These are phyloP conservation scores for Apiospora sp. DNA, from an alignment of 2,329 filamentous ascomycete species.

Conservation along the genomic window DNA sequence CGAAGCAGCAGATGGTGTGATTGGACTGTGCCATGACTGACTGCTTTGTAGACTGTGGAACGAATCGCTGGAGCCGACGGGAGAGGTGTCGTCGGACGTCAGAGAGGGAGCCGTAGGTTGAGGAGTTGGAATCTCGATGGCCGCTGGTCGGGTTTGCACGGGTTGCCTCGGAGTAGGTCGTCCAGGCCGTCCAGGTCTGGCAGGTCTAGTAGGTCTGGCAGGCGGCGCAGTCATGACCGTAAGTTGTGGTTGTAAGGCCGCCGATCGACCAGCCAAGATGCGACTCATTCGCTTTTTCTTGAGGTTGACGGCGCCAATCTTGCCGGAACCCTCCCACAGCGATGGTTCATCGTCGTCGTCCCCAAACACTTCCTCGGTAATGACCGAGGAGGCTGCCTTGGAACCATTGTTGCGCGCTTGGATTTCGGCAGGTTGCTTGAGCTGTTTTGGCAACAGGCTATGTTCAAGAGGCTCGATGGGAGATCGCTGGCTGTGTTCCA, in stretches of 20 bases:
- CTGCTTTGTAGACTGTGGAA: conserved; percentile 55
- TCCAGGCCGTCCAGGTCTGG: background rate
- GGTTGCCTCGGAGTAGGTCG: background rate
- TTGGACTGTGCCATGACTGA: conserved; percentile 59
- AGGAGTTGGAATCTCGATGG: background rate
- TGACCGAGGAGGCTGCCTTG: background rate
- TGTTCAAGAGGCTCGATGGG: background rate
- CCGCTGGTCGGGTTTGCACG: background rate
- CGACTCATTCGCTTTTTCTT: conserved; percentile 40
- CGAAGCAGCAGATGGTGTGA: conserved; percentile 53
- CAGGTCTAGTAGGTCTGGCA: conserved; percentile 38
- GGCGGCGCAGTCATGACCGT: conserved; percentile 52
- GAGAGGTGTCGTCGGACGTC: conserved; percentile 49
- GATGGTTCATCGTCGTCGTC: conserved; percentile 33
- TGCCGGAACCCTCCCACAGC: conserved; percentile 41
- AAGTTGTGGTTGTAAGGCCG: conserved; percentile 50
- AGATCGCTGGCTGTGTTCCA: background rate
- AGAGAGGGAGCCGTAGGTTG: conserved; percentile 30
- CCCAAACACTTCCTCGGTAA: conserved; percentile 15
- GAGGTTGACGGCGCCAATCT: conserved; percentile 38
- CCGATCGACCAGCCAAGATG: conserved; percentile 44
- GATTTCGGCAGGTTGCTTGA: background rate
- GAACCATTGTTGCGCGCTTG: background rate
- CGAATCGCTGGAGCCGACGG: conserved; percentile 57
- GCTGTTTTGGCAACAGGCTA: background rate